Evolutionary conservation across 495 filamentous ascomycete genomes (phyloP), one percentile per base, ranked within the genome.

Genomic region (Xylaria cubensis): DNA sequence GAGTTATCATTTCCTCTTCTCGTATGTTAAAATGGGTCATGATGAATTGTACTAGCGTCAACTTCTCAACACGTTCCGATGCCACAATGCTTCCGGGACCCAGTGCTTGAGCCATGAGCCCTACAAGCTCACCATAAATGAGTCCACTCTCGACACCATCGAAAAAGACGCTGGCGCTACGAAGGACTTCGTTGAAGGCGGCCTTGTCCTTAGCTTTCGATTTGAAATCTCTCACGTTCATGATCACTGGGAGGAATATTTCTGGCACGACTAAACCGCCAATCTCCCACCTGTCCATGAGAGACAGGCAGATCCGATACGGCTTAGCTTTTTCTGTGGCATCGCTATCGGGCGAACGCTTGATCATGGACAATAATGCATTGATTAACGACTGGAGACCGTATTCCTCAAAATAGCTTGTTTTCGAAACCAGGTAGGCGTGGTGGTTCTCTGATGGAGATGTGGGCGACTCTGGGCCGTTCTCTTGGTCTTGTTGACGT

Each of bases 201-300:
- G 88, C 82, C 75, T 91, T 91, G 19, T 82, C 86, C 67, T 82
- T 69, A 56, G 91, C 83, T 67, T 82, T 78, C 53, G 78, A 76
- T 78, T 94, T 89, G 81, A 93, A 98, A 21, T 82, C 78, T 72
- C 90, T 89, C 56, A 97, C 88, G 72, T 89, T 95, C 77, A 90
- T 83, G 70, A 98, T 88, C n/a, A 94, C 89, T 13, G 94, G 92
- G 2, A 97, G 82, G 76, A 99, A 98, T 13, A 98, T 88, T 39
- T 92, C 90, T 0, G 95, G 92, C 7, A 97, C 90, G 63, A 99
- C 90, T 29, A 94, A 83, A 13, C 92, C 94, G 24, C 96, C 96
- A 75, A 99, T 93, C 77, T 99, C 97, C 94, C 93, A 97, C 39
- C 93, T 89, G 83, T 99, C 96, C 97, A 98, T 97, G 65, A 99